phyloP scores from a whole-genome alignment of 352 stramenopile genomes.

The Phytophthora fragariae region DNA sequence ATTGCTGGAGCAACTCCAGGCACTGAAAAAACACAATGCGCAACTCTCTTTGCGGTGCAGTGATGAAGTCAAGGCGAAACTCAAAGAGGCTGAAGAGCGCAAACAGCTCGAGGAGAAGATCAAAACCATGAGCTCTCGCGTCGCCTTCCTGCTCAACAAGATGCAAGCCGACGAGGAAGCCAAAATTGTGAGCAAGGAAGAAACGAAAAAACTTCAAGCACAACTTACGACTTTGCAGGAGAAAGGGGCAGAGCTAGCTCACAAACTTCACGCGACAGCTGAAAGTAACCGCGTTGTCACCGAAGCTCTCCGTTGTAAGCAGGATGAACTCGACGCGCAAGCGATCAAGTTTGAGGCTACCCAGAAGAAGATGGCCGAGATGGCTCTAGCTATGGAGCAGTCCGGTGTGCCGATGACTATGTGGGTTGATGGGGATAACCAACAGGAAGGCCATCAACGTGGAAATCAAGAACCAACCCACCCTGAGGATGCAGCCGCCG shows the following conservation, averaged over 20 bases:
- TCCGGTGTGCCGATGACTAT: slow-evolving; percentile 44
- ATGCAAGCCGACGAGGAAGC: slow-evolving; percentile 97
- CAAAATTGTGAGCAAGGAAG: slow-evolving; percentile 93
- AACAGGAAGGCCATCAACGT: slow-evolving; percentile 32
- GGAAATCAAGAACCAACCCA: slow-evolving; percentile 47
- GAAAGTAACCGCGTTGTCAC: slow-evolving; percentile 95
- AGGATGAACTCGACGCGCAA: slow-evolving; percentile 92
- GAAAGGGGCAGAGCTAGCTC: slow-evolving; percentile 88
- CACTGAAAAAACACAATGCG: slow-evolving; percentile 96
- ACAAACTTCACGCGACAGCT: slow-evolving; percentile 90
- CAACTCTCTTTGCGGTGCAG: slow-evolving; percentile 93
- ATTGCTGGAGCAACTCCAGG: slow-evolving; percentile 94
- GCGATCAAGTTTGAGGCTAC: slow-evolving; percentile 85
- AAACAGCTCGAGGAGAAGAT: slow-evolving; percentile 96
- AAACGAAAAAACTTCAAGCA: slow-evolving; percentile 95
- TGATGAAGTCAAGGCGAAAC: slow-evolving; percentile 94
- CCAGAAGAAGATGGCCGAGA: slow-evolving; percentile 75
- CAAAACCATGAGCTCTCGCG: slow-evolving; percentile 91
- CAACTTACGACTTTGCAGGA: slow-evolving; percentile 92
- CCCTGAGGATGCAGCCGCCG: slow-evolving; percentile 67
- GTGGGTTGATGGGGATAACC: slow-evolving; percentile 27
- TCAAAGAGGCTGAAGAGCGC: slow-evolving; percentile 92
- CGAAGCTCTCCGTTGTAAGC: slow-evolving; percentile 88
- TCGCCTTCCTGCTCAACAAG: slow-evolving; percentile 97
- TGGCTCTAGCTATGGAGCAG: slow-evolving; percentile 66